phyloP scores from a whole-genome alignment of 768 basidiomycete genomes.

The Tricholoma flavovirens region DNA sequence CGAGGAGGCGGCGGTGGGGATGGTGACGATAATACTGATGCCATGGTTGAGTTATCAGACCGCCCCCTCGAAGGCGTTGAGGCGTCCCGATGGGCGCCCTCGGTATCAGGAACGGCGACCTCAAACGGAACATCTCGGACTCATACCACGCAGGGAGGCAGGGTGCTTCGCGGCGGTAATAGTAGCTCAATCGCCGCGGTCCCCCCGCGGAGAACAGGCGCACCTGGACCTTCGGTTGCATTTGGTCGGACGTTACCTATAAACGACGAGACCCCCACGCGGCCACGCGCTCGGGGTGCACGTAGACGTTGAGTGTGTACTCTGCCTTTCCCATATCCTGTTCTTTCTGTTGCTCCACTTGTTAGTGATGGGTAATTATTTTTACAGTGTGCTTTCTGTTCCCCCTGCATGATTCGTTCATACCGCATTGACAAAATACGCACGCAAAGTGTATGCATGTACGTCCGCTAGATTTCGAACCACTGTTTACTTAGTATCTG shows the following conservation, averaged over 20 bases:
- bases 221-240: slow-evolving; percentile 14
- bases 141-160: slow-evolving; percentile 2
- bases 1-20: slow-evolving; percentile 12
- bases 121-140: slow-evolving; percentile 10
- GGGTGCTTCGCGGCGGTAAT: slow-evolving; percentile 1
- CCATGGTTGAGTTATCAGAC: slow-evolving; percentile 13
- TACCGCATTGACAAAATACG: slow-evolving; percentile 1
- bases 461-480: slow-evolving; percentile 1
- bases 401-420: background rate
- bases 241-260: slow-evolving; percentile 27
- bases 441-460: background rate
- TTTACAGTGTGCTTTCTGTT: background rate
- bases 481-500: slow-evolving; percentile 1
- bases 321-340: background rate
- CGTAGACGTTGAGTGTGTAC: slow-evolving; percentile 39
- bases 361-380: background rate
- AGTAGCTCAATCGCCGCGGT: background rate
- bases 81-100: slow-evolving; percentile 28
- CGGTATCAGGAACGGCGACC: slow-evolving; percentile 8
- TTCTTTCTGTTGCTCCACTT: background rate
- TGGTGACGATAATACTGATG: slow-evolving; percentile 12
- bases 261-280: slow-evolving; percentile 52
- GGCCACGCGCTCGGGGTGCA: slow-evolving; percentile 46
- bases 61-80: slow-evolving; percentile 21
- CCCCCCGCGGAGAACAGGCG: slow-evolving; percentile 16